phyloP scores from a whole-genome alignment of 192 early-diverging fungal genomes.

The Globomyces pollinis-pini region DNA sequence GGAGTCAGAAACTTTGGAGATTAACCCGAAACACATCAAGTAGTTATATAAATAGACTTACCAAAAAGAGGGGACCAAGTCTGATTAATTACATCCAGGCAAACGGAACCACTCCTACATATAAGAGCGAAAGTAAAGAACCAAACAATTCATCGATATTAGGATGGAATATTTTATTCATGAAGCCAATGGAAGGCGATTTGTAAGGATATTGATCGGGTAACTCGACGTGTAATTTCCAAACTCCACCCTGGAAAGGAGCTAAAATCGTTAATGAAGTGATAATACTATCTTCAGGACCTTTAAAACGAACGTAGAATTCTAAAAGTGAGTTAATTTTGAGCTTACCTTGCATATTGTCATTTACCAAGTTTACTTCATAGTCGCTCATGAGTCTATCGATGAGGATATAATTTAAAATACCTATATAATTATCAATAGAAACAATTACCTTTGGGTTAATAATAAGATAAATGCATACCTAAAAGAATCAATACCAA shows the following conservation, averaged over 20 bases:
- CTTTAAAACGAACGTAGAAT: constrained; percentile 88
- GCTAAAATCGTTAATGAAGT: constrained; percentile 30
- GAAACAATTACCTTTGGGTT: too few species aligned
- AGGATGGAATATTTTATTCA: constrained; percentile 99
- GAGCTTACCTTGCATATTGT: constrained; percentile 82
- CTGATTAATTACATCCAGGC: constrained; percentile 99
- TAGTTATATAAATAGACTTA: constrained; percentile 32
- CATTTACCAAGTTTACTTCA: constrained; percentile 96
- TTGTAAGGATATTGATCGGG: constrained; percentile 99
- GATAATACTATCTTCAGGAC: constrained; percentile 88
- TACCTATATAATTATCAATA: neutral
- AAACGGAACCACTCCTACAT: constrained; percentile 90
- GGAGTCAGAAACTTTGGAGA: too few species aligned
- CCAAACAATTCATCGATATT: constrained; percentile 96
- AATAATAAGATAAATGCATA: too few species aligned
- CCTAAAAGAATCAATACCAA: too few species aligned
- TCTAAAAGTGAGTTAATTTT: constrained; percentile 51
- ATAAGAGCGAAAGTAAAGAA: neutral
- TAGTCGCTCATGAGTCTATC: constrained; percentile 98
- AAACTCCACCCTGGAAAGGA: constrained; percentile 86
- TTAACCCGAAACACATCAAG: too few species aligned
- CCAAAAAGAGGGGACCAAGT: constrained; percentile 99
- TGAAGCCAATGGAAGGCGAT: constrained; percentile 97
- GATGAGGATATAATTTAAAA: too few species aligned
- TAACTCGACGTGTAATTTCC: constrained; percentile 97